These are phyloP conservation scores for Peronospora belbahrii DNA, from an alignment of 352 stramenopile species.

Conservation along the genomic window DNA sequence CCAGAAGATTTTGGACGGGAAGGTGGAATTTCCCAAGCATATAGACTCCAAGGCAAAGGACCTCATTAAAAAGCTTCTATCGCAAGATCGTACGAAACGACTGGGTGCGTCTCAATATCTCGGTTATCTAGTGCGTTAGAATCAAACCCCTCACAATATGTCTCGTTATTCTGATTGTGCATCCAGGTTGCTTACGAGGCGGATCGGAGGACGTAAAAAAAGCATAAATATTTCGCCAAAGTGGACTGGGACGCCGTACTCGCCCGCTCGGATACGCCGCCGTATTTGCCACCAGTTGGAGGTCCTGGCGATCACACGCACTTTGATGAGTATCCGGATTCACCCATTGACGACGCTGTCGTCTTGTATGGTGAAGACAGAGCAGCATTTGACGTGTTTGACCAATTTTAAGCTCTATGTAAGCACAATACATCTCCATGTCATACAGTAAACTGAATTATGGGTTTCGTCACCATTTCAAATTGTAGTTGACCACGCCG, in stretches of 20 bases:
- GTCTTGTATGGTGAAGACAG: conserved; percentile 82
- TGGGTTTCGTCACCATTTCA: background rate
- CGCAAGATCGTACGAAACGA: conserved; percentile 84
- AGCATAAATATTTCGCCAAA: conserved; percentile 89
- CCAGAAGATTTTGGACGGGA: conserved; percentile 89
- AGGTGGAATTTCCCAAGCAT: conserved; percentile 86
- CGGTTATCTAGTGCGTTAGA: background rate
- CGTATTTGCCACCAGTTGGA: conserved; percentile 80
- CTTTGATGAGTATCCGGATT: conserved; percentile 92
- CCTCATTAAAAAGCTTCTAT: conserved; percentile 88
- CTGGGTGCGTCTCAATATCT: conserved; percentile 42
- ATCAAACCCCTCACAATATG: background rate
- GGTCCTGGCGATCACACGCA: conserved; percentile 86
- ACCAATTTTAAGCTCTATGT: conserved; percentile 66
- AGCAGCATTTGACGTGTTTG: conserved; percentile 77
- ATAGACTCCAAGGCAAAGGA: conserved; percentile 88
- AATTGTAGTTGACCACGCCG: background rate
- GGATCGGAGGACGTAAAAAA: conserved; percentile 87
- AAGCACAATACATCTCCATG: conserved; percentile 24
- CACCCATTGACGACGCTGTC: conserved; percentile 74
- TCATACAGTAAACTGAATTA: conserved; percentile 6
- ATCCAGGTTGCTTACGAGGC: conserved; percentile 83
- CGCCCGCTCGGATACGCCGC: conserved; percentile 55
- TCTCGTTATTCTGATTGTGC: background rate
- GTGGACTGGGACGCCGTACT: conserved; percentile 83